Percentiles rank a stretch among this genome's conserved stretches.
Conservation (phyloP, 768 basidiomycete species). For the Pleurotus pulmonarius region DNA sequence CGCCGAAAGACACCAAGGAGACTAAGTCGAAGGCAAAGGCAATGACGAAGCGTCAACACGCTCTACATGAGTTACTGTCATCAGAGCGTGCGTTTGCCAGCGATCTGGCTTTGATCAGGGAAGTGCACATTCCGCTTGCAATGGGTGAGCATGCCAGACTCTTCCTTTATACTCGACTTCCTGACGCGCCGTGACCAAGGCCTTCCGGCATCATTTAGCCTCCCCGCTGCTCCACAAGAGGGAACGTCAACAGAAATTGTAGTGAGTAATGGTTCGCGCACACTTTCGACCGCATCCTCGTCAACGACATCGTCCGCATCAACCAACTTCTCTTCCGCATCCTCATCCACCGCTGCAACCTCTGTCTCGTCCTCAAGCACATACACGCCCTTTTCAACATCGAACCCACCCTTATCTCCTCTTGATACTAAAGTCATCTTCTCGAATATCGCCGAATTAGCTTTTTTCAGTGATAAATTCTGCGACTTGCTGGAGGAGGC, state of each 20-base stretch:
- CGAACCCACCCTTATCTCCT: slow-evolving; percentile 59
- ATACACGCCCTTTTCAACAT: slow-evolving; percentile 13
- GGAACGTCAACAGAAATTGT: not conserved
- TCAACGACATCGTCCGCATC: slow-evolving; percentile 37
- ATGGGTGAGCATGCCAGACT: slow-evolving; percentile 46
- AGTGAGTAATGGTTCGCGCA: not conserved
- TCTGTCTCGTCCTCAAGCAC: slow-evolving; percentile 44
- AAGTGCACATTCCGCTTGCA: slow-evolving; percentile 77
- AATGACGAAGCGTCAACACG: slow-evolving; percentile 72
- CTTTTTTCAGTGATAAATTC: slow-evolving; percentile 65
- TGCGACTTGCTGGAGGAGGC: slow-evolving; percentile 63
- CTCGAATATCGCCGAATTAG: slow-evolving; percentile 72
- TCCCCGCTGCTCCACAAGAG: not conserved
- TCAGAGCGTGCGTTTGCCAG: slow-evolving; percentile 81
- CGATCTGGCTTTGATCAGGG: slow-evolving; percentile 76
- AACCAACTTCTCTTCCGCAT: slow-evolving; percentile 48
- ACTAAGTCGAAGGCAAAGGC: slow-evolving; percentile 15
- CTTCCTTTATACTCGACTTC: not conserved
- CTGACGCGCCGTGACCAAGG: slow-evolving; percentile 21
- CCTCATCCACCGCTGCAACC: slow-evolving; percentile 46
- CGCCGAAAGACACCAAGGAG: slow-evolving; percentile 12
- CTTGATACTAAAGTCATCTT: slow-evolving; percentile 75
- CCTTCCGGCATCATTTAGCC: slow-evolving; percentile 12
- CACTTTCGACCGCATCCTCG: slow-evolving; percentile 13
- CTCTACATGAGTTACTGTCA: slow-evolving; percentile 71